A percentile compares a stretch with the other conserved stretches of the same genome.
Evolutionary conservation across 108 stramenopile genomes (phyloP).

Genomic region (Epithemia pelagica): DNA sequence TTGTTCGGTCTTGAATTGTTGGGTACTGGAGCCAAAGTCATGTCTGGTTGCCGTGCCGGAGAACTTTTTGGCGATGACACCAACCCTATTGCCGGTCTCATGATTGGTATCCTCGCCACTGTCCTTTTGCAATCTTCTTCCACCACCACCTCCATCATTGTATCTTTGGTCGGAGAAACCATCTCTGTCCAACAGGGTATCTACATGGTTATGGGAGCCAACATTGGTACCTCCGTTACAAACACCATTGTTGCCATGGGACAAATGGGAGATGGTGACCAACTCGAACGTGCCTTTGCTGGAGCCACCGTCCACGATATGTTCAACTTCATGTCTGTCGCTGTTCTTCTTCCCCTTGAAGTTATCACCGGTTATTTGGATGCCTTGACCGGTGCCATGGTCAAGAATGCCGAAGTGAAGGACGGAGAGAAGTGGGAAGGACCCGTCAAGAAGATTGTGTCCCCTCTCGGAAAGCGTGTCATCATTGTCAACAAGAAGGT

Average conservation of each 20-base stretch:
- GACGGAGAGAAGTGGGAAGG: too few species aligned
- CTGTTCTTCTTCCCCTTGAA: conserved; percentile 62
- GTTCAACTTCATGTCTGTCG: conserved; percentile 69
- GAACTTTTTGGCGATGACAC: conserved; percentile 46
- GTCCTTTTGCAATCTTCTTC: conserved; percentile 63
- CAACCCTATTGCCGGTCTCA: conserved; percentile 72
- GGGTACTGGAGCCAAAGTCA: conserved; percentile 49
- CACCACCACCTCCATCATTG: conserved; percentile 74
- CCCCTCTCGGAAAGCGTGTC: conserved; percentile 33
- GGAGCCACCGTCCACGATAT: too few species aligned
- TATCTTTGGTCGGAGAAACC: conserved; percentile 57
- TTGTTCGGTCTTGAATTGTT: conserved; percentile 57
- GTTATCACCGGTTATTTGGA: conserved; percentile 31
- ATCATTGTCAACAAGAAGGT: conserved; percentile 58
- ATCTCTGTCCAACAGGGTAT: too few species aligned
- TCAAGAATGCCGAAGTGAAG: too few species aligned
- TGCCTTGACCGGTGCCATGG: too few species aligned
- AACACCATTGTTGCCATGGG: conserved; percentile 71
- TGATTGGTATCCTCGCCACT: conserved; percentile 58
- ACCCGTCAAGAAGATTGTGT: too few species aligned
- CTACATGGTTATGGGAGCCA: too few species aligned
- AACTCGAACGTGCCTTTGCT: conserved; percentile 71
- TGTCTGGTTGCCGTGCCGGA: conserved; percentile 58
- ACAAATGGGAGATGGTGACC: conserved; percentile 52
- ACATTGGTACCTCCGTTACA: too few species aligned